phyloP scores from a whole-genome alignment of 2,329 filamentous ascomycete species.

The Colletotrichum eleusines region DNA sequence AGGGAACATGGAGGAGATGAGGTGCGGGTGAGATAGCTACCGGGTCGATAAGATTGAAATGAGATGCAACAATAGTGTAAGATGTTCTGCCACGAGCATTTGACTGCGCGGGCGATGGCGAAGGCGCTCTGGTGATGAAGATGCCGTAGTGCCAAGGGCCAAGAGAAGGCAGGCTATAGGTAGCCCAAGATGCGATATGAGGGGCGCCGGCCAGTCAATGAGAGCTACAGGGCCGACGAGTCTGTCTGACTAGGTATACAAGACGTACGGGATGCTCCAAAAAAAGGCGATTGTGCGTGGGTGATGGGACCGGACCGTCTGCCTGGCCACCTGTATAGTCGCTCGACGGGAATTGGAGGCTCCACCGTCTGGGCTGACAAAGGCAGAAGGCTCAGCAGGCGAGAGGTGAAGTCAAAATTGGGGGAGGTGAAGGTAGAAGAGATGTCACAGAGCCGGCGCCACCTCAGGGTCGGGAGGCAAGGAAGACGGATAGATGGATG shows the following conservation, averaged over 20 bases:
- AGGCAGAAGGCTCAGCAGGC: constrained; percentile 12
- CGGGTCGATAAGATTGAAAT: neutral
- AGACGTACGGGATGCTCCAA: neutral
- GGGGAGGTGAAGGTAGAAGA: constrained; percentile 12
- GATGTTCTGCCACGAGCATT: constrained; percentile 10
- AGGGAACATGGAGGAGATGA: neutral
- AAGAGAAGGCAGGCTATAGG: neutral
- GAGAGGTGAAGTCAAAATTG: constrained; percentile 2
- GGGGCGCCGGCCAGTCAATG: neutral
- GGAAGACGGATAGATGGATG: neutral
- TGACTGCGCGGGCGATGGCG: neutral
- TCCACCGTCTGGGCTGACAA: constrained; percentile 14
- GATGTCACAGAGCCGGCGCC: constrained; percentile 5
- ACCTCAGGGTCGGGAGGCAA: constrained; percentile 10
- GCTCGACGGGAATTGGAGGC: constrained; percentile 5
- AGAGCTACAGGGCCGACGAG: neutral
- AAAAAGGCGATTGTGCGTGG: neutral
- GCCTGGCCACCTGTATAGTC: neutral
- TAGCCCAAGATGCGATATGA: neutral
- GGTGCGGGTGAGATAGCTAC: neutral
- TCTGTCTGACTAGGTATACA: neutral
- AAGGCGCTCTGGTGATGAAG: neutral
- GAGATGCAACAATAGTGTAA: neutral
- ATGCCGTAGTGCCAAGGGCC: neutral
- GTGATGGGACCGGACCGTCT: neutral